Evolutionary conservation across 1,139 yeast species (phyloP), one percentile per base, ranked within the genome.

Genomic region (Magnusiomyces tetraspermus): DNA sequence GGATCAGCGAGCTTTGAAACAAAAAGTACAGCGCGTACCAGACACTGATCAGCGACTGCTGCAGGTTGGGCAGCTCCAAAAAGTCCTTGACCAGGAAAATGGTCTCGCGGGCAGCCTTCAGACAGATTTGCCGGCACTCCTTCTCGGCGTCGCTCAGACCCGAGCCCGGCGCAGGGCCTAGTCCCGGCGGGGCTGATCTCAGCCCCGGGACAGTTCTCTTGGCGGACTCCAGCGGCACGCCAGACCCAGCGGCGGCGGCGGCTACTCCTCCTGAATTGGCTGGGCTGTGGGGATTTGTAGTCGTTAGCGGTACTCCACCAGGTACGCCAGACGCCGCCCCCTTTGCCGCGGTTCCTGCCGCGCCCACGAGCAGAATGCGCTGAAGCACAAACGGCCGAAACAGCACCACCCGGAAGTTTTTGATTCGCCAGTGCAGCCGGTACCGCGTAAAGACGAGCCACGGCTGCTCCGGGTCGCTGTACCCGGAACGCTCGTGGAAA

Each of bases 11-110:
- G 0, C 85, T 83, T 61, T 79, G 84, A 67, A 80, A 80, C 21
- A 79, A 60, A 63, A 79, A 82, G 62, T 79, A 81, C 0, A 82
- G 76, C 3, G 83, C 79, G 64, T 80, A 78, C 85, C 86, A 81
- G 31, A 79, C 75, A 3, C 79, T 70, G 31, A 78, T 69, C 23
- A 75, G 71, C 11, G 78, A 72, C 24, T 75, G 60, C 13, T 47
- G 46, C 15, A 28, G 36, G 17, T 53, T 53, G 33, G 70, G 68
- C 54, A 70, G 69, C 44, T 66, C 67, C 24, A 78, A 71, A 63
- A 74, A 82, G 33, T 69, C 72, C 47, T 75, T 69, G 5, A 80
- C 77, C 4, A 80, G 72, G 40, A 66, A 55, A 21, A 82, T 76
- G 0, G 83, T 78, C 46, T 73, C 76, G 52, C 76, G 74, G 1